Conservation (phyloP, 225 moss, liverwort and hornwort genomes). For the Pleurozium schreberi region DNA sequence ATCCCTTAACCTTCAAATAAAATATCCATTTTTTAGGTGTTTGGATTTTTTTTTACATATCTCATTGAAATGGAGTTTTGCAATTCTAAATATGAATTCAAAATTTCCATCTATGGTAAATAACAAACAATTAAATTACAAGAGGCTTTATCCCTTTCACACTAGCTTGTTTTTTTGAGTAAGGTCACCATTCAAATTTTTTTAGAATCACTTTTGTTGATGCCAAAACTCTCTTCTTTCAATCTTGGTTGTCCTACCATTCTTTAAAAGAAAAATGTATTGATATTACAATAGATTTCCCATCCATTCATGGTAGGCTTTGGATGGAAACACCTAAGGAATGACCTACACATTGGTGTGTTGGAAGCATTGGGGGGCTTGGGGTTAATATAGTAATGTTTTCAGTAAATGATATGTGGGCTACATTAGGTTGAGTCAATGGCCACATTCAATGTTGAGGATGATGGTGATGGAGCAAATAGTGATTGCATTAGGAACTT, state of each 20-base stretch:
- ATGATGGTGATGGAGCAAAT: no score
- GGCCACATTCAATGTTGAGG: no score
- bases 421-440: no score
- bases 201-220: not conserved
- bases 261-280: not conserved
- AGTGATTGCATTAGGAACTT: no score
- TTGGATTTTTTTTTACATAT: not conserved
- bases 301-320: no score
- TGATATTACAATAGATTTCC: no score
- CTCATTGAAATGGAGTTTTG: not conserved
- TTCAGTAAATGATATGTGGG: no score
- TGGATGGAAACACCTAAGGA: no score
- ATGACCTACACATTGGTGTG: no score
- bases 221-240: not conserved
- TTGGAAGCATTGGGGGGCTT: no score
- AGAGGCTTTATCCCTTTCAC: not conserved
- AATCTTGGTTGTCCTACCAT: rapidly evolving
- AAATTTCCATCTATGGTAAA: not conserved
- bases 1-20: not conserved
- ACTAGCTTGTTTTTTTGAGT: not conserved
- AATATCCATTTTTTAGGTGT: rapidly evolving
- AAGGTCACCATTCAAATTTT: not conserved
- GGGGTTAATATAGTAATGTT: no score
- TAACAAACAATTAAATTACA: rapidly evolving
- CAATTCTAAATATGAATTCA: not conserved